Evolutionary conservation across 2,329 filamentous ascomycete species (phyloP), one percentile per base, ranked within the genome.

Genomic region (Cladophialophora carrionii): DNA sequence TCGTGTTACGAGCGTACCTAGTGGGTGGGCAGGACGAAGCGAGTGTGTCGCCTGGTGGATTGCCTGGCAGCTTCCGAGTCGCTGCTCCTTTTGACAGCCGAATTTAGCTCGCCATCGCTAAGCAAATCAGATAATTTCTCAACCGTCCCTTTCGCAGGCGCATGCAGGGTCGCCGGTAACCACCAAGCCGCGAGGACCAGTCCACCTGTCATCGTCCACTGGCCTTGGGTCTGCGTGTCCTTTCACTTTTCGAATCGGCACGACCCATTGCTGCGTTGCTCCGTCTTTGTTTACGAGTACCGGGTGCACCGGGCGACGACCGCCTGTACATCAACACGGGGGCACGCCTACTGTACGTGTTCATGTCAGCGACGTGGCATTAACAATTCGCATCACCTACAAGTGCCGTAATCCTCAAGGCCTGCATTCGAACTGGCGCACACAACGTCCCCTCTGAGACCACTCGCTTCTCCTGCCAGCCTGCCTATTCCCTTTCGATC

Each of bases 91-190:
- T 26, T 24, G 41, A 31, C 41, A 49, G 56, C 41, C 37, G 56
- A 22, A 46, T 58, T 58, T 58, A 49, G 56, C 56, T 46, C 41
- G 34, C 41, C 14, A 31, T 58, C 49, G 43, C 43, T 61, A 61
- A 61, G 49, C 58, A 61, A 61, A 61, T 61, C 49, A 61, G 41
- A 61, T 32, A 61, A 54, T 60, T 60, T 58, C 56, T 49, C 46
- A 17, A 43, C 57, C 4, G 32, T 17, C 46, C 12, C 24, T 4
- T 48, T 26, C 53, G 32, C 53, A 41, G 17, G 53, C 41, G 37
- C 48, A 26, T 51, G 48, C 48, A 51, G 48, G 48, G 52, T 54
- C 52, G 14, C 52, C 29, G 29, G 29, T 31, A 31, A 32, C 29
- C 52, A 32, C 52, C 8, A 20, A n/a, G 2, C n/a, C 52, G 26